Conservation (phyloP, 495 filamentous ascomycete genomes). For the Aspergillus nidulans region DNA sequence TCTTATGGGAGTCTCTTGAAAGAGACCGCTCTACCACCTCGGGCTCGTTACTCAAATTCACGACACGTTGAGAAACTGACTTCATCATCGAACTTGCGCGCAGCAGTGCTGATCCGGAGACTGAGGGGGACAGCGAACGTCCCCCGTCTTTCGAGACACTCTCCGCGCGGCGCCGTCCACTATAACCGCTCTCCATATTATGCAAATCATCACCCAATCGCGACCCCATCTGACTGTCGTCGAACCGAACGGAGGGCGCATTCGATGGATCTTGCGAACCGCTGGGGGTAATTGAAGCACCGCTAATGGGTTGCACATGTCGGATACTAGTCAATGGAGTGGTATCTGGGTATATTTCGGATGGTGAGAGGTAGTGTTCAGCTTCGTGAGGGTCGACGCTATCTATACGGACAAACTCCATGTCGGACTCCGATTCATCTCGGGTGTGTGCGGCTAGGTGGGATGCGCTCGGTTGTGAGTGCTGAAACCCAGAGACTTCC, state of each 20-base stretch:
- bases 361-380: constrained; percentile 50
- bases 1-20: constrained; percentile 54
- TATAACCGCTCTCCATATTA: constrained; percentile 54
- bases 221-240: constrained; percentile 34
- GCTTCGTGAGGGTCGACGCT: constrained; percentile 21
- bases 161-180: constrained; percentile 39
- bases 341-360: constrained; percentile 58
- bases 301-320: constrained; percentile 64
- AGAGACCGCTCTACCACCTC: constrained; percentile 73
- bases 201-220: constrained; percentile 64
- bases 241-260: constrained; percentile 54
- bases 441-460: constrained; percentile 18
- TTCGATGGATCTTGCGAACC: constrained; percentile 53
- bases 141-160: constrained; percentile 49
- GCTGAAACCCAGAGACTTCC: constrained; percentile 34
- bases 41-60: constrained; percentile 90
- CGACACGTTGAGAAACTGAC: constrained; percentile 95
- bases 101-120: constrained; percentile 61
- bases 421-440: constrained; percentile 27
- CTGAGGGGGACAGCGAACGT: constrained; percentile 64
- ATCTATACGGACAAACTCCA: constrained; percentile 31
- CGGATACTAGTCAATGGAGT: constrained; percentile 58
- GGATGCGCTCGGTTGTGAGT: constrained; percentile 23
- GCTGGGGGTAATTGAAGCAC: constrained; percentile 44
- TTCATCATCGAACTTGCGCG: constrained; percentile 89